phyloP scores from a whole-genome alignment of 495 filamentous ascomycete species.

The Alectoria sarmentosa region DNA sequence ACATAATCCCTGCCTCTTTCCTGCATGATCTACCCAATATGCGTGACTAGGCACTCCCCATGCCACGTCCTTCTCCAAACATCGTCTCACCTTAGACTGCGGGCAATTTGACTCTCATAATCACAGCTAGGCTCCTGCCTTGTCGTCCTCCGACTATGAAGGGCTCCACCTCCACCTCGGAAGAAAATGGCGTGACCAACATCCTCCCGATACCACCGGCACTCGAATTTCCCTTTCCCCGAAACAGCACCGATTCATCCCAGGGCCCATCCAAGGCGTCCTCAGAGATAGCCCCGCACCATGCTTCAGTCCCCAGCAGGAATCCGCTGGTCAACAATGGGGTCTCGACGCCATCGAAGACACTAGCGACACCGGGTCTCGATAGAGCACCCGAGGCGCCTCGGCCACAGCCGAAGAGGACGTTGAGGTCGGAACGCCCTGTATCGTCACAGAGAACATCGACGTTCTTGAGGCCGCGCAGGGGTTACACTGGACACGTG shows the following conservation, averaged over 20 bases:
- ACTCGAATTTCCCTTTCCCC: conserved; percentile 26
- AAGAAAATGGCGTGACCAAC: conserved; percentile 13
- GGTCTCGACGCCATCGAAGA: neutral
- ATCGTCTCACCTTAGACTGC: neutral
- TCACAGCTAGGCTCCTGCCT: neutral
- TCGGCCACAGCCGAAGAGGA: conserved; percentile 13
- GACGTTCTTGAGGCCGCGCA: conserved; percentile 10
- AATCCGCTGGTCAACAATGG: neutral
- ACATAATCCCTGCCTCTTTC: neutral
- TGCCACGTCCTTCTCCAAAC: neutral
- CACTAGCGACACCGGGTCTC: neutral
- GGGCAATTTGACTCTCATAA: too few relatives aligned
- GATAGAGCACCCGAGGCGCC: neutral
- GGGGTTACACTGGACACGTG: conserved; percentile 18
- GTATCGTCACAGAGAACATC: conserved; percentile 16
- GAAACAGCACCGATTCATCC: conserved; percentile 17
- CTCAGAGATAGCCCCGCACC: neutral
- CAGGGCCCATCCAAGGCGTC: neutral
- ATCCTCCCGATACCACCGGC: conserved; percentile 27
- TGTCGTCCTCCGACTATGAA: neutral
- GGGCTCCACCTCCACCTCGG: neutral
- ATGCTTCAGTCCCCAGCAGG: conserved; percentile 6
- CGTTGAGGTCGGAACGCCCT: conserved; percentile 20
- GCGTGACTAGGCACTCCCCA: neutral
- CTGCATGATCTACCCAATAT: neutral